These are phyloP conservation scores for Cordyceps fumosorosea DNA, from an alignment of 2,329 filamentous ascomycete species.

Conservation along the genomic window DNA sequence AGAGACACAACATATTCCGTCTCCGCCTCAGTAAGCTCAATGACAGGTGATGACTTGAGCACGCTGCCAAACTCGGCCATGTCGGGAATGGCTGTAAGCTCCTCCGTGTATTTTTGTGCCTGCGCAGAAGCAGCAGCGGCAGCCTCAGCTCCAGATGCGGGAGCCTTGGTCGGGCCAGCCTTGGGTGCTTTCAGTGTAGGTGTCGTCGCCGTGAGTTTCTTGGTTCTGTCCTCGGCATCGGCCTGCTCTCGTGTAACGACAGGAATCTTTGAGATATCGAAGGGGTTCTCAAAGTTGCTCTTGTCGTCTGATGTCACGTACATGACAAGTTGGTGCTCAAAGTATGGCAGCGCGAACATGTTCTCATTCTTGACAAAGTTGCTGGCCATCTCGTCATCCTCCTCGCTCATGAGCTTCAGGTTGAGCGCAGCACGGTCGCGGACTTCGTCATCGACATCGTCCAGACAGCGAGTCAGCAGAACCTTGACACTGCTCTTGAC, in stretches of 20 bases:
- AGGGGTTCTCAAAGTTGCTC: constrained; percentile 73
- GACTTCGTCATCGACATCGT: constrained; percentile 97
- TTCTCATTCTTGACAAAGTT: constrained; percentile 94
- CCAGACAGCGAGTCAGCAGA: constrained; percentile 83
- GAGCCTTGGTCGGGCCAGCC: constrained; percentile 66
- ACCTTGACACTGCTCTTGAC: constrained; percentile 95
- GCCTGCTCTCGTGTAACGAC: constrained; percentile 94
- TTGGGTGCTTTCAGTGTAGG: constrained; percentile 92
- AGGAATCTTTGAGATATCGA: constrained; percentile 86
- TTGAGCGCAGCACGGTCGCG: constrained; percentile 92
- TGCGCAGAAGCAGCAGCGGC: constrained; percentile 70
- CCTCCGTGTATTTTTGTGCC: constrained; percentile 82
- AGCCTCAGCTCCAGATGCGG: constrained; percentile 63
- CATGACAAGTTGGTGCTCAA: constrained; percentile 95
- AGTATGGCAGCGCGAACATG: constrained; percentile 89
- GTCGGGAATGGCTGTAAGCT: constrained; percentile 83
- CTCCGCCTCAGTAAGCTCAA: constrained; percentile 93
- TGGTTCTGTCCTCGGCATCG: constrained; percentile 89
- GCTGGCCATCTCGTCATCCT: constrained; percentile 79
- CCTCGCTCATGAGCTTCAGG: constrained; percentile 83
- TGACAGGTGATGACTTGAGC: constrained; percentile 79
- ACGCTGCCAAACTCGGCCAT: constrained; percentile 83
- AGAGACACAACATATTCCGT: constrained; percentile 94
- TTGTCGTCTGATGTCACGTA: constrained; percentile 93
- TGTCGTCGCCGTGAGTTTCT: constrained; percentile 90